These are phyloP conservation scores for Linum tenue DNA, from an alignment of 345 rosid genomes.

Conservation along the genomic window DNA sequence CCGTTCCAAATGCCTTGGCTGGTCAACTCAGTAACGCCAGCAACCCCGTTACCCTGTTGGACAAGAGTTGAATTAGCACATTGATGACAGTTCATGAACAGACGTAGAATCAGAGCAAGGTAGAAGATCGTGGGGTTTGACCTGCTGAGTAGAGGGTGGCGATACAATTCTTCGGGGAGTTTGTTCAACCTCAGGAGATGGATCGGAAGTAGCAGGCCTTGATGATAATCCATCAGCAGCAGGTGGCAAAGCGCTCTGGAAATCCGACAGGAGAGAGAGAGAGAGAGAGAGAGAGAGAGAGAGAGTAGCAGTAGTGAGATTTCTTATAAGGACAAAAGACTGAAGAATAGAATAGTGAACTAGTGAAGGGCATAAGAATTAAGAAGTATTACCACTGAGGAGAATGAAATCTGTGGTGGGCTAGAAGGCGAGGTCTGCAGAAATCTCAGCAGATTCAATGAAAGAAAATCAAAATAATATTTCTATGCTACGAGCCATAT, in stretches of 20 bases:
- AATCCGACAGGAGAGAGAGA: not conserved
- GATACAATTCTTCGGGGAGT: not conserved
- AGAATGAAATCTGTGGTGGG: conserved; percentile 13
- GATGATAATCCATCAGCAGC: not conserved
- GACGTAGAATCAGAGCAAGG: too few relatives aligned
- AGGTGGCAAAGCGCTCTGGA: not conserved
- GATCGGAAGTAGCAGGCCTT: not conserved
- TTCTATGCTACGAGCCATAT: too few relatives aligned
- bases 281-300: not conserved
- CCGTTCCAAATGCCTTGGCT: not conserved
- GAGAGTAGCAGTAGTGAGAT: not conserved
- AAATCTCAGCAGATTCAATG: not conserved
- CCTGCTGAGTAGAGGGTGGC: not conserved
- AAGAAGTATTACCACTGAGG: conserved; percentile 12
- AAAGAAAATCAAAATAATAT: too few relatives aligned
- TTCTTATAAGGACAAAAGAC: not conserved
- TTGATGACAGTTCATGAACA: too few relatives aligned
- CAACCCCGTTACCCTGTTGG: not conserved
- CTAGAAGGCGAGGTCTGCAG: conserved; percentile 19
- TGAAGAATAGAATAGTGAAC: too few relatives aligned
- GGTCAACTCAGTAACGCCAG: not conserved
- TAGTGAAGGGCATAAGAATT: not conserved
- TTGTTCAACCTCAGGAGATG: not conserved
- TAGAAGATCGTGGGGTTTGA: too few relatives aligned
- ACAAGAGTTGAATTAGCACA: too few relatives aligned